A percentile compares a stretch with the other conserved stretches of the same genome.
These are phyloP conservation scores for Spirogloea muscicola DNA, from an alignment of 139 green algal species.

Conservation along the genomic window DNA sequence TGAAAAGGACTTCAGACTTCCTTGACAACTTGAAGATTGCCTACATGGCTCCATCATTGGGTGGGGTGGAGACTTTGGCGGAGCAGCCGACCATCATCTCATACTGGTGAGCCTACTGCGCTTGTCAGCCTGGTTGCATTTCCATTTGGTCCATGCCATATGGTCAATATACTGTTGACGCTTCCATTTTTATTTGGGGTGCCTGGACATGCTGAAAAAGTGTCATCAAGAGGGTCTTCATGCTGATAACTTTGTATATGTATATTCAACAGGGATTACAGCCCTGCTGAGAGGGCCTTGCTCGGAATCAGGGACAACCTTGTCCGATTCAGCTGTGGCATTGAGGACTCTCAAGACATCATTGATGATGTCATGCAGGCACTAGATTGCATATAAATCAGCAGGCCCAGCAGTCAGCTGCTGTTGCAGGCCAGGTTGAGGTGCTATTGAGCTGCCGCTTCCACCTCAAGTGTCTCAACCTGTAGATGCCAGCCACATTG, in stretches of 20 bases:
- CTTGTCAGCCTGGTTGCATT: too few species aligned
- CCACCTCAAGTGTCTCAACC: too few species aligned
- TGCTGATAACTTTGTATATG: not conserved
- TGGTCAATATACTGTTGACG: not conserved
- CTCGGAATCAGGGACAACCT: slow-evolving; percentile 98
- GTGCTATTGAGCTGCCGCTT: too few species aligned
- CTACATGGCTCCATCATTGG: slow-evolving; percentile 97
- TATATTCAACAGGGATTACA: slow-evolving; percentile 59
- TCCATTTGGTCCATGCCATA: too few species aligned
- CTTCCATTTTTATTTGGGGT: too few species aligned
- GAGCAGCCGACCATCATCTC: slow-evolving; percentile 97
- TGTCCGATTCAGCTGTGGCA: slow-evolving; percentile 83
- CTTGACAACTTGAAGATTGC: slow-evolving; percentile 87
- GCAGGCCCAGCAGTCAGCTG: too few species aligned
- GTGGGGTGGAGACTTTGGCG: slow-evolving; percentile 95
- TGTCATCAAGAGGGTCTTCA: too few species aligned
- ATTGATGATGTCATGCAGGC: slow-evolving; percentile 89
- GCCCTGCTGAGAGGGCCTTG: slow-evolving; percentile 76
- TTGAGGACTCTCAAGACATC: slow-evolving; percentile 92
- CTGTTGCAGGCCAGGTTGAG: too few species aligned
- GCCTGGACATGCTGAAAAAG: too few species aligned
- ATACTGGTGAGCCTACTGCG: slow-evolving; percentile 61
- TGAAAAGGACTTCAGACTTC: slow-evolving; percentile 83
- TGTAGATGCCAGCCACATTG: too few species aligned
- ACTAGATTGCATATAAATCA: slow-evolving; percentile 77